These are phyloP conservation scores for Schizosaccharomyces osmophilus DNA, from an alignment of 805 yeast genomes.

Conservation along the genomic window DNA sequence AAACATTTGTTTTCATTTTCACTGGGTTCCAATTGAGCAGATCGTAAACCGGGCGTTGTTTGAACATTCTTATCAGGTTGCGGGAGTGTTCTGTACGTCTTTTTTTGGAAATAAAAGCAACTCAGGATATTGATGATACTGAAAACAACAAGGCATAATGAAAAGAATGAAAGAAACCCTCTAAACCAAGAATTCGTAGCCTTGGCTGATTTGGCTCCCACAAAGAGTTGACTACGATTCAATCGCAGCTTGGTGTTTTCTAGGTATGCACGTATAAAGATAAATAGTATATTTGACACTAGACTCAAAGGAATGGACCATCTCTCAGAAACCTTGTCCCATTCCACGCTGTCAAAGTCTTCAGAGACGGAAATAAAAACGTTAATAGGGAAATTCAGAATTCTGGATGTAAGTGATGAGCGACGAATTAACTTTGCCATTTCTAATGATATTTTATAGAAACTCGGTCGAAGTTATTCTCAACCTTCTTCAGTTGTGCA, in stretches of 20 bases:
- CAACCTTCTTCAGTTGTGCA: too few relatives aligned
- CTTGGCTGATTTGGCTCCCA: background rate
- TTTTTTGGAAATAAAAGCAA: background rate
- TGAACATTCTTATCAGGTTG: background rate
- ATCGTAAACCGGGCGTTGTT: background rate
- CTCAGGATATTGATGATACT: background rate
- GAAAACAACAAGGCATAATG: background rate
- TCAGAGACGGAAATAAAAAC: background rate
- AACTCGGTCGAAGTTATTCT: too few relatives aligned
- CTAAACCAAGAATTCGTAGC: background rate
- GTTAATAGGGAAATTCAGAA: background rate
- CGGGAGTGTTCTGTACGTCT: background rate
- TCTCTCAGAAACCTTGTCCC: background rate
- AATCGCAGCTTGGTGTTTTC: background rate
- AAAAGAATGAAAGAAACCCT: background rate
- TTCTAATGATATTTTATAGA: background rate
- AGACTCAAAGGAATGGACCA: background rate
- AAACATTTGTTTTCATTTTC: background rate
- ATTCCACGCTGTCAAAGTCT: background rate
- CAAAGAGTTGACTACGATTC: background rate
- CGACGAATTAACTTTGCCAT: background rate
- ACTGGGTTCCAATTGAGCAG: background rate
- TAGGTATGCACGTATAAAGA: background rate
- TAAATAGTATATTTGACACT: background rate
- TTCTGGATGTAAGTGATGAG: background rate